Evolutionary conservation across 495 filamentous ascomycete genomes (phyloP), one percentile per base, ranked within the genome.

Genomic region (Geoglossum glabrum): DNA sequence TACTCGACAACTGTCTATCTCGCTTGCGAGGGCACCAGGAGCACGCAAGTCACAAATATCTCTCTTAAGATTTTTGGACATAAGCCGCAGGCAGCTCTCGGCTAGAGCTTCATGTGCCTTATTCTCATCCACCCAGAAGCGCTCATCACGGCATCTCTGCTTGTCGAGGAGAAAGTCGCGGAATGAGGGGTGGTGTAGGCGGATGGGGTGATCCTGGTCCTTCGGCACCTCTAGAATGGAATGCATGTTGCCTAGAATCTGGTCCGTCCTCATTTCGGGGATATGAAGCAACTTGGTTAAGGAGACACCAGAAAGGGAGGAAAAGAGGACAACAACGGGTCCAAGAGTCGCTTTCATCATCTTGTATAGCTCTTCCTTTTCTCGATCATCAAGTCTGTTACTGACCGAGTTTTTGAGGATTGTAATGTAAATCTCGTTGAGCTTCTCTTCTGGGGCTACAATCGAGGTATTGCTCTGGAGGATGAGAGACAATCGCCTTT

Each of bases 81-180:
- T 52, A 27, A 65, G 60, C 33, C 54, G 51, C 30, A 65, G 36
- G 55, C 63, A 65, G 30, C 60, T 46, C 27, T n/a, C 27, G 31
- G 60, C 64, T 36, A 65, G 55, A 15, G 15, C 63, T 28, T 47
- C 28, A 30, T 65, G 63, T 51, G 64, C 57, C 17, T 62, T 31
- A 40, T 46, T 51, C 55, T 61, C 52, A 51, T 64, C 57, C 26
- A 65, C 62, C 55, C 51, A 51, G 54, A 64, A 65, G 33, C 59
- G 23, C 17, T 36, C 17, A 51, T 63, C 59, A 23, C 19, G 28
- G 54, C 56, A 64, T 55, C 49, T 40, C 21, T 60, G 51, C 54
- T 62, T 57, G 55, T 47, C 52, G n/a, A 60, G 52, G 23, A 60
- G 52, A 21, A 60, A 60, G 52, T 60, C 51, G 51, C 52, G 58